Percentiles rank a stretch among this genome's conserved stretches.
Conservation (phyloP, 805 yeast genomes). For the Zygosaccharomyces pseudorouxii region DNA sequence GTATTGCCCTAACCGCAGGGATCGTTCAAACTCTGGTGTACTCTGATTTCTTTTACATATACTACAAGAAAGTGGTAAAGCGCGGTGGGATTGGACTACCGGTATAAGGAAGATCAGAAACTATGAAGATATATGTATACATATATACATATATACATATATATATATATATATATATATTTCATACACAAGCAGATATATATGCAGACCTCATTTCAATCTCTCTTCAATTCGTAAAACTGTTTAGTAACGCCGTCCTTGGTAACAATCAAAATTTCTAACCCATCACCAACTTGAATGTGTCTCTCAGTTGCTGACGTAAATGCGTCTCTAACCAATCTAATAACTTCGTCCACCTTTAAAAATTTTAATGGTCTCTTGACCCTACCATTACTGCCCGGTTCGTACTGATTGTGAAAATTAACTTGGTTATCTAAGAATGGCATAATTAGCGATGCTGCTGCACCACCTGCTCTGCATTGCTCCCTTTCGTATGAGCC, state of each 20-base stretch:
- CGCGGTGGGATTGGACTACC: conserved; percentile 77
- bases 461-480: conserved; percentile 97
- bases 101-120: conserved; percentile 10
- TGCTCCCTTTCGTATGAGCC: conserved; percentile 97
- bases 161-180: conserved; percentile 1
- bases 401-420: conserved; percentile 87
- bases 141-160: conserved; percentile 2
- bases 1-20: conserved; percentile 72
- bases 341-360: conserved; percentile 76
- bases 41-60: conserved; percentile 93
- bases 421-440: conserved; percentile 96
- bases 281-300: conserved; percentile 95
- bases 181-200: neutral
- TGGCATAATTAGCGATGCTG: conserved; percentile 94
- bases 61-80: conserved; percentile 74
- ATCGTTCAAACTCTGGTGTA: conserved; percentile 79
- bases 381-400: conserved; percentile 63
- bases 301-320: conserved; percentile 97
- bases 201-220: conserved; percentile 38
- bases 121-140: conserved; percentile 4
- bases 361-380: conserved; percentile 61
- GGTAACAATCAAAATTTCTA: conserved; percentile 85
- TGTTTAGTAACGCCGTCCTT: conserved; percentile 88
- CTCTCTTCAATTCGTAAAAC: conserved; percentile 82
- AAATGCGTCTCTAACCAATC: conserved; percentile 89